These are phyloP conservation scores for Epicoccum sorghinum DNA, from an alignment of 2,329 filamentous ascomycete genomes.

Conservation along the genomic window DNA sequence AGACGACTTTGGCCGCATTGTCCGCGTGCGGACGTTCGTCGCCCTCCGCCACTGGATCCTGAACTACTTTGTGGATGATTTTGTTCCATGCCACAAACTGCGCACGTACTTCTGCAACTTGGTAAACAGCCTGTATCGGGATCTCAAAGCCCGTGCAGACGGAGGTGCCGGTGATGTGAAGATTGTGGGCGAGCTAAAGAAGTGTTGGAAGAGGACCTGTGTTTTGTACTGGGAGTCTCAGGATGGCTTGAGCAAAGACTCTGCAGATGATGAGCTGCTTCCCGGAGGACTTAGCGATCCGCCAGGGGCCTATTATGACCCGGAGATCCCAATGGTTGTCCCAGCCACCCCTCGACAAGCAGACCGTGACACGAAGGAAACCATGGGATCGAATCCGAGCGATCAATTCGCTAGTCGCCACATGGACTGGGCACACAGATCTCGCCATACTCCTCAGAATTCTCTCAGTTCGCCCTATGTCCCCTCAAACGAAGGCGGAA, in stretches of 20 bases:
- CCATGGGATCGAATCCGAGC: slow-evolving; percentile 44
- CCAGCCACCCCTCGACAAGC: slow-evolving; percentile 34
- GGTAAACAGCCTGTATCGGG: slow-evolving; percentile 68
- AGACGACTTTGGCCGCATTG: slow-evolving; percentile 88
- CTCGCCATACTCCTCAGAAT: slow-evolving; percentile 47
- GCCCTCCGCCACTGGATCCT: slow-evolving; percentile 96
- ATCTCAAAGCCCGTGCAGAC: slow-evolving; percentile 58
- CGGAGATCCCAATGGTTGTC: slow-evolving; percentile 8
- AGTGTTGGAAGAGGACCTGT: slow-evolving; percentile 94
- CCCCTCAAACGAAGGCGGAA: slow-evolving; percentile 40
- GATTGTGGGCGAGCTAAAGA: slow-evolving; percentile 91
- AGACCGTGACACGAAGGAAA: slow-evolving; percentile 40
- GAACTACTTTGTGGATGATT: slow-evolving; percentile 97
- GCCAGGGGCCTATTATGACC: slow-evolving; percentile 32
- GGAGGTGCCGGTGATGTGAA: slow-evolving; percentile 72
- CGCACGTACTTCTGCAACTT: slow-evolving; percentile 79
- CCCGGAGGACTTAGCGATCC: slow-evolving; percentile 73
- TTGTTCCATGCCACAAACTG: slow-evolving; percentile 75
- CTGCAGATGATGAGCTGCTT: slow-evolving; percentile 70
- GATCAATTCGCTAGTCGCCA: slow-evolving; percentile 47
- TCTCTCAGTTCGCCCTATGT: slow-evolving; percentile 45
- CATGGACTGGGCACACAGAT: slow-evolving; percentile 47
- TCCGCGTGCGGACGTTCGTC: slow-evolving; percentile 94
- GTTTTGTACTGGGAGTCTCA: slow-evolving; percentile 84
- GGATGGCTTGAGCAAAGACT: slow-evolving; percentile 64